Evolutionary conservation across 441 rosid genomes (phyloP), one percentile per base, ranked within the genome.

Genomic region (Erodium chrysanthum): DNA sequence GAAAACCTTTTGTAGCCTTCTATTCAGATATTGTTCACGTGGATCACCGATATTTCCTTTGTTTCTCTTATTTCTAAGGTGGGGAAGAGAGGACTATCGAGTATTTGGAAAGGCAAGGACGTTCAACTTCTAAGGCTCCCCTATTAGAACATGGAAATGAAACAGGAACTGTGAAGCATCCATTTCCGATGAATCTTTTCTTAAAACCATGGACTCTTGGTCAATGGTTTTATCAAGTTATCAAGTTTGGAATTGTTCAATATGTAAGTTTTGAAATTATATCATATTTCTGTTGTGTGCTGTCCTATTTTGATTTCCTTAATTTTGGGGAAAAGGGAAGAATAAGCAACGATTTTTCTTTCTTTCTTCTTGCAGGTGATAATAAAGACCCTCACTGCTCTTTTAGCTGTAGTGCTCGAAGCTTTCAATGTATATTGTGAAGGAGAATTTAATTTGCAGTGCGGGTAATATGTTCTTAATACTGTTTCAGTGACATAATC

Each of bases 161-260:
- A 11, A 84, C 75, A 54, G 95, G 95, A 78, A 77, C 67, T 46
- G 82, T 92, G 52, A 84, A 81, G 76, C 99, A 95, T 71, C 97
- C 88, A 73, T 95, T 95, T 75, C 99, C 99, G 31, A 84, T 95
- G 91, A 95, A 95, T 71, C 75, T 71, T 33, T 4, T 95, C 79
- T 67, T 92, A 33, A 88, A 84, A 76, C 97, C 97, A 2, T 95
- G 99, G 99, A 84, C 82, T 80, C 99, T 90, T 73, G 91, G 98
- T 77, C 91, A 68, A 74, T 85, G 98, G 97, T 87, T 95, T 75
- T 95, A 92, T 82, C 98, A 80, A 80, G 93, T 92, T 78, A 84
- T 92, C 78, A 95, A 95, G 87, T 80, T 90, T 69, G 99, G 99
- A 60, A 95, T 95, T 76, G 97, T 95, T 77, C 99, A 92, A 85